These are phyloP conservation scores for Magnaporthales sp. DNA, from an alignment of 2,329 filamentous ascomycete genomes.

Conservation along the genomic window DNA sequence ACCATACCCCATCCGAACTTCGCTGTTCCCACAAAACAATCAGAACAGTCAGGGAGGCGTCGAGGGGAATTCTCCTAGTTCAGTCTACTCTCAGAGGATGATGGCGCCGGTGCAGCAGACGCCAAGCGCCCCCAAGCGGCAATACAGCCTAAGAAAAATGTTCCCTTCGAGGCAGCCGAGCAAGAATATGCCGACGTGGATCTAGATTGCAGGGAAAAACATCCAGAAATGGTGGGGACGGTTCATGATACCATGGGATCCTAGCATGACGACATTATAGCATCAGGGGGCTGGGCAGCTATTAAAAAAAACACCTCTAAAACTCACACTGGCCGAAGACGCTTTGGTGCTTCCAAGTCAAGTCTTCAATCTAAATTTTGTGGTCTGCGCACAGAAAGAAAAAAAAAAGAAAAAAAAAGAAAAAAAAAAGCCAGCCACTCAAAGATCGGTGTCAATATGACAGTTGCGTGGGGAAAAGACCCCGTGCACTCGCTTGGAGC, in stretches of 20 bases:
- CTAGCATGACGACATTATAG: background rate
- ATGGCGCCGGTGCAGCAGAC: background rate
- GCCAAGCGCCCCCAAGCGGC: background rate
- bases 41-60: background rate
- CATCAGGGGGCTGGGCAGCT: background rate
- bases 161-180: background rate
- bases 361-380: background rate
- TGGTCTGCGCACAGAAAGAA: background rate
- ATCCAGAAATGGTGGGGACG: background rate
- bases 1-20: background rate
- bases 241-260: background rate
- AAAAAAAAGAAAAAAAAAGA: too few species aligned
- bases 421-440: too few species aligned
- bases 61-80: background rate
- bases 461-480: background rate
- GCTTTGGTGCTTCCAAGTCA: background rate
- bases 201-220: background rate
- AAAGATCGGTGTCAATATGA: background rate
- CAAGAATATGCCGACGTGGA: background rate
- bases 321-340: too few species aligned
- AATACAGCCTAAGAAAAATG: background rate
- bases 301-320: background rate
- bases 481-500: background rate
- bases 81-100: background rate
- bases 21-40: background rate